Percentiles rank a stretch among this genome's conserved stretches.
phyloP scores from a whole-genome alignment of 192 early-diverging fungal species.

The Geosiphon pyriformis region DNA sequence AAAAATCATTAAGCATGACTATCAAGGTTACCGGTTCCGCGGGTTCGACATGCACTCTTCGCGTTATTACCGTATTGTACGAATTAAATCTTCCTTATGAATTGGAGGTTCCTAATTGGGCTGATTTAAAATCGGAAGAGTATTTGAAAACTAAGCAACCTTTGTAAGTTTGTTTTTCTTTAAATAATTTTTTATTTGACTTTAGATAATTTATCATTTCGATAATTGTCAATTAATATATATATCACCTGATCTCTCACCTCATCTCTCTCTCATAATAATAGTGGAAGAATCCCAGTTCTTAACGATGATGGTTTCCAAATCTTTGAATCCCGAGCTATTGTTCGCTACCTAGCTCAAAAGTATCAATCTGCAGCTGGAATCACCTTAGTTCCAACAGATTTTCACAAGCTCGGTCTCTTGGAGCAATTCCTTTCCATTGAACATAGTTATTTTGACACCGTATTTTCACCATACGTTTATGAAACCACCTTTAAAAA shows the following conservation, averaged over 20 bases:
- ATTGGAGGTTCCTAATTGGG: constrained; percentile 4
- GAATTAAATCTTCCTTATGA: constrained; percentile 36
- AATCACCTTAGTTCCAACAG: constrained; percentile 26
- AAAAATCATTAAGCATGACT: neutral
- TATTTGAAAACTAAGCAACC: constrained; percentile 31
- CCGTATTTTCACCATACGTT: neutral
- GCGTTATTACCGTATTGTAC: constrained; percentile 24
- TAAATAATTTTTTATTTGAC: neutral
- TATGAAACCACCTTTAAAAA: constrained; percentile 3
- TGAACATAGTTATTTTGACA: constrained; percentile 12
- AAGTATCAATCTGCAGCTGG: constrained; percentile 26
- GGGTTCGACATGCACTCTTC: constrained; percentile 26
- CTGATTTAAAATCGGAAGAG: constrained; percentile 31
- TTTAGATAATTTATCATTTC: neutral
- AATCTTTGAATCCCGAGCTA: constrained; percentile 39
- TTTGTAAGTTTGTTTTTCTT: constrained; percentile 19
- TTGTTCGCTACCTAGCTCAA: constrained; percentile 31
- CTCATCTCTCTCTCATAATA: neutral
- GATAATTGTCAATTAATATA: no score
- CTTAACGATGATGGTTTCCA: constrained; percentile 30
- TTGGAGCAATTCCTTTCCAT: constrained; percentile 34
- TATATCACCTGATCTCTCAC: no score
- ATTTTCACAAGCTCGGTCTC: constrained; percentile 22
- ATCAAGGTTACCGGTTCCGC: constrained; percentile 25
- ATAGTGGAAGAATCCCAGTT: constrained; percentile 36